Evolutionary conservation across 129 eudicot genomes (phyloP).

Genomic region (Silybum marianum): DNA sequence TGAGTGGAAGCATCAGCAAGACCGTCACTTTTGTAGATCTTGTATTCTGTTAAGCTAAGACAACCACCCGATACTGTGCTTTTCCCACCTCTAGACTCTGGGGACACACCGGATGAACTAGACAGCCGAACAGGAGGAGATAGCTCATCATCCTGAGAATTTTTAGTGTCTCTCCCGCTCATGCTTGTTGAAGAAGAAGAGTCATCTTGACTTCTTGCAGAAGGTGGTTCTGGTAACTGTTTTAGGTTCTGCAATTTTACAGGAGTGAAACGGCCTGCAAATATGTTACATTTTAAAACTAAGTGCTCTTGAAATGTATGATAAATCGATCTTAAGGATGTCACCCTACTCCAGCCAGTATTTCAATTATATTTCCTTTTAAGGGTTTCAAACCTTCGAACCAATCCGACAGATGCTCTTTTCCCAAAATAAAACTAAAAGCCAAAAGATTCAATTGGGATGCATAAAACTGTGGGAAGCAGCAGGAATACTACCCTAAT

Average conservation of each 20-base stretch:
- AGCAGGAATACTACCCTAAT: background rate
- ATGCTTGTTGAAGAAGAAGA: constrained; percentile 78
- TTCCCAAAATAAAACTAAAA: background rate
- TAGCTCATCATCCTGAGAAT: constrained; percentile 68
- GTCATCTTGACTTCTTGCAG: constrained; percentile 73
- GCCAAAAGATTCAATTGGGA: background rate
- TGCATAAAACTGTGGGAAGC: background rate
- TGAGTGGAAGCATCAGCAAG: constrained; percentile 93
- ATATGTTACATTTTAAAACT: background rate
- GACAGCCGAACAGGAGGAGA: constrained; percentile 72
- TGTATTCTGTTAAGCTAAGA: constrained; percentile 75
- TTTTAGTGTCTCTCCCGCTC: constrained; percentile 61
- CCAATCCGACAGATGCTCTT: background rate
- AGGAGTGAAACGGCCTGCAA: constrained; percentile 66
- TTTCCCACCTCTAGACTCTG: constrained; percentile 61
- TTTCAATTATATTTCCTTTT: background rate
- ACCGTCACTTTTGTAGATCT: constrained; percentile 66
- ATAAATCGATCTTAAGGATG: background rate
- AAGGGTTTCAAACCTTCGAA: constrained; percentile 9
- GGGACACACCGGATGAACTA: constrained; percentile 66
- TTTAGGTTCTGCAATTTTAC: constrained; percentile 53
- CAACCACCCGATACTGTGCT: constrained; percentile 58
- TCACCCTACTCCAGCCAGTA: background rate
- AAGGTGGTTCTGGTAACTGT: constrained; percentile 71
- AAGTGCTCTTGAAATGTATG: constrained; percentile 19